Base-by-base conservation (phyloP, 2,329 filamentous ascomycete species). In the Aspergillus sp. region DNA sequence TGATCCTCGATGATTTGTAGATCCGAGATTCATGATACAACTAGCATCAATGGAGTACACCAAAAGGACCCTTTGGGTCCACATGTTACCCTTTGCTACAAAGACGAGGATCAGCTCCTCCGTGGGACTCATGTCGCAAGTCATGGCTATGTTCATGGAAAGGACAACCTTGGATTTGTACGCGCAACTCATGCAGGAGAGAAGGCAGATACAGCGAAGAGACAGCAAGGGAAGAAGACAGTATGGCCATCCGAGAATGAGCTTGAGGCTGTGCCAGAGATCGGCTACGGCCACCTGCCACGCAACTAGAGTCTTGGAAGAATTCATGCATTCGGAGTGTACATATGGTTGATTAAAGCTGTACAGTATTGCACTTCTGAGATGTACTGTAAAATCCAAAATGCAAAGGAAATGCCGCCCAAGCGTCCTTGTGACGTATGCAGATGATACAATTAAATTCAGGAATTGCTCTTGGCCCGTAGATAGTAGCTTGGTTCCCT, bases 11-110 rank as follows among this genome's bases (percentile, higher is more conserved):
- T 38, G n/a, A 49, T 49, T 40, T 54, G n/a, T 31, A 60, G 55
- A 43, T 56, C 55, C 36, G 58, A 53, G 44, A 47, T 56, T 36
- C 58, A 60, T 45, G 53, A 55, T 47, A 60, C 56, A 6, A 58
- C 58, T 4, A 58, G 50, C 47, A 55, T 60, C 53, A 58, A 60
- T 49, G 57, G 57, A 34, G 41, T 43, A 54, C 57, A 45, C 17
- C 55, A 58, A 52, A 56, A 56, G 45, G 59, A 60, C 50, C 59
- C 57, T 34, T 17, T 55, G 44, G 57, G 59, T 14, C 17, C 20
- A 19, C 56, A 60, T 45, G 45, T 61, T 17, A 60, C 59, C 32
- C 47, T 61, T 40, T 60, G 58, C 45, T 61, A 55, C 44, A 61
- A 61, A 52, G 59, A 61, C 25, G 47, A 54, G 19, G 29, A 57